phyloP scores from a whole-genome alignment of 306 rosid genomes.

The Quercus suber region DNA sequence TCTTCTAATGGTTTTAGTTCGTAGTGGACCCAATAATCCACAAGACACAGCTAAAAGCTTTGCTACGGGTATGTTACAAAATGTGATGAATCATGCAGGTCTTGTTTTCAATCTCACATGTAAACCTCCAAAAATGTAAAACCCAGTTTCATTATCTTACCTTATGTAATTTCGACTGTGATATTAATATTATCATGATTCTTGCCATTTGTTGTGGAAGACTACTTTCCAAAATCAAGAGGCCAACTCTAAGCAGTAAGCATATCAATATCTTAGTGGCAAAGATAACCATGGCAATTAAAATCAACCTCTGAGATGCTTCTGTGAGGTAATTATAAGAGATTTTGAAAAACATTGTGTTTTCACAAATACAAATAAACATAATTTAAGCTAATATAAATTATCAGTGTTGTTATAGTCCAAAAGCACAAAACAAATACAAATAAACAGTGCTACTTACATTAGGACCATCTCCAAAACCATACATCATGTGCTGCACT shows the following conservation, averaged over 20 bases:
- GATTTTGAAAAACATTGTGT: not conserved
- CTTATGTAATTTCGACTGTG: not conserved
- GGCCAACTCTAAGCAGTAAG: not conserved
- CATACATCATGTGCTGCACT: slow-evolving; percentile 99
- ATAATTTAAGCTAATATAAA: not conserved
- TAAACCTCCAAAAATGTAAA: no score
- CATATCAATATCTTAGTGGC: not conserved
- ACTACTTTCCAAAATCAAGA: not conserved
- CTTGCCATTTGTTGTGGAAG: not conserved
- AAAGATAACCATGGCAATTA: not conserved
- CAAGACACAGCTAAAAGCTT: not conserved
- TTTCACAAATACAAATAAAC: not conserved
- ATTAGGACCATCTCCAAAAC: slow-evolving; percentile 89
- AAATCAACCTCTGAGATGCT: not conserved
- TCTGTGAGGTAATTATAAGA: not conserved
- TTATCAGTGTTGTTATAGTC: not conserved
- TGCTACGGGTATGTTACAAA: not conserved
- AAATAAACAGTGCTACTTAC: slow-evolving; percentile 36
- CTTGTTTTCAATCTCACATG: not conserved
- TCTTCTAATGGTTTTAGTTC: not conserved
- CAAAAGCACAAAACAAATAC: not conserved
- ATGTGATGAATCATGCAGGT: not conserved
- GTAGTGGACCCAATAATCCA: not conserved
- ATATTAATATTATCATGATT: not conserved
- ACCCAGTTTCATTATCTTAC: not conserved